Percentiles rank a stretch among this genome's conserved stretches.
Conservation (phyloP, 768 basidiomycete species). For the Pulveroboletus sp. region DNA sequence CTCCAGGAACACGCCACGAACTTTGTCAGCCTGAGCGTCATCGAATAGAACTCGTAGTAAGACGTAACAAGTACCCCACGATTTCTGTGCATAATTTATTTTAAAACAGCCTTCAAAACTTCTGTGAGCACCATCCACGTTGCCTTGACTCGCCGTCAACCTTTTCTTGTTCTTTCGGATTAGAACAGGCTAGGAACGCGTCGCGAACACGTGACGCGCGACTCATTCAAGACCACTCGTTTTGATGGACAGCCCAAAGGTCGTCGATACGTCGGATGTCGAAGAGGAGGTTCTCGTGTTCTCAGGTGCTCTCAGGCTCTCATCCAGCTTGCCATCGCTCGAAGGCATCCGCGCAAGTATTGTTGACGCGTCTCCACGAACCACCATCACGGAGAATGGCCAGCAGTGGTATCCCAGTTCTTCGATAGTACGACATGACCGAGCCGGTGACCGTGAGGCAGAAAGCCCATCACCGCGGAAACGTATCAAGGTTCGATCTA, state of each 20-base stretch:
- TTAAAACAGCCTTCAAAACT: too few species aligned
- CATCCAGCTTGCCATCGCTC: neutral
- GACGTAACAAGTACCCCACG: too few species aligned
- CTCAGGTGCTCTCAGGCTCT: conserved; percentile 10
- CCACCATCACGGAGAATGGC: neutral
- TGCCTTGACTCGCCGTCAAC: neutral
- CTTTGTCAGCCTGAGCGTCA: too few species aligned
- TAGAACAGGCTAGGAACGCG: neutral
- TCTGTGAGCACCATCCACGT: too few species aligned
- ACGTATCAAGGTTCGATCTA: conserved; percentile 34
- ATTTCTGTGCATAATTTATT: too few species aligned
- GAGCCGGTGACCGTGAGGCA: conserved; percentile 9
- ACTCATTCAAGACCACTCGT: neutral
- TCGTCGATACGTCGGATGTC: conserved; percentile 62
- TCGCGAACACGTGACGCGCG: conserved; percentile 21
- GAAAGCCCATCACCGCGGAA: conserved; percentile 33
- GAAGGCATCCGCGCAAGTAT: neutral
- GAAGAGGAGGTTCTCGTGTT: conserved; percentile 51
- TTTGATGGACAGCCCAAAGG: conserved; percentile 32
- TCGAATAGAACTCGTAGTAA: too few species aligned
- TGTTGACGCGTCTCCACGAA: conserved; percentile 6
- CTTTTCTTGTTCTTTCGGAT: neutral
- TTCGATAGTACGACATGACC: neutral
- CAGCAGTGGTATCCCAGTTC: neutral
- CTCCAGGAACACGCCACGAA: too few species aligned